A percentile compares a stretch with the other conserved stretches of the same genome.
Conservation (phyloP, 208 protist species). For the Balamuthia mandrillaris region DNA sequence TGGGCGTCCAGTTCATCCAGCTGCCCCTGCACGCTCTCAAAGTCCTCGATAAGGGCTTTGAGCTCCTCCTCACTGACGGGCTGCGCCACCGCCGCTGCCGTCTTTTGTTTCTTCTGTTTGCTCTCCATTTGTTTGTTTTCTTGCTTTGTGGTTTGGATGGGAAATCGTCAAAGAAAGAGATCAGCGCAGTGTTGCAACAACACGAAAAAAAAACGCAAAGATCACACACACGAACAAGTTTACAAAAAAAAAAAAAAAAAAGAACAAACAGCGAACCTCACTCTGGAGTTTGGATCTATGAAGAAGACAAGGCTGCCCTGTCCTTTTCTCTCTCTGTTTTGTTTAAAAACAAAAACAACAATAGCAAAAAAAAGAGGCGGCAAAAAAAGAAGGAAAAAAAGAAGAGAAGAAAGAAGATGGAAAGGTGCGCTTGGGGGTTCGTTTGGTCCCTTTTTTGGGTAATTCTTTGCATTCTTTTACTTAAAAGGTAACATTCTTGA, state of each 20-base stretch:
- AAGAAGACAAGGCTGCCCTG: background rate
- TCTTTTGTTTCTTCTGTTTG: too few relatives aligned
- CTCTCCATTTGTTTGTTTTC: too few relatives aligned
- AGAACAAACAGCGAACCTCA: background rate
- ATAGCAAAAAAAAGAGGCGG: too few relatives aligned
- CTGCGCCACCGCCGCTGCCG: too few relatives aligned
- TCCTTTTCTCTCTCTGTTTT: background rate
- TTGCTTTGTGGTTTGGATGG: too few relatives aligned
- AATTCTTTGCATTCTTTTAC: background rate
- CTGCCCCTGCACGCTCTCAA: too few relatives aligned
- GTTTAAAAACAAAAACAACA: background rate
- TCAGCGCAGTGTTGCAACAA: too few relatives aligned
- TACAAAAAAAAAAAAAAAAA: background rate
- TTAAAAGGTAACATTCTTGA: too few relatives aligned
- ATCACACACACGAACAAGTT: background rate
- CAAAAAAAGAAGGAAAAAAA: background rate
- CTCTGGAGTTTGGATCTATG: background rate
- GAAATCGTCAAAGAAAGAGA: too few relatives aligned
- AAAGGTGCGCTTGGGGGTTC: background rate
- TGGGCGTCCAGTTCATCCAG: too few relatives aligned
- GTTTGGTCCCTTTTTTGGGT: background rate
- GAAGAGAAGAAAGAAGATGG: background rate
- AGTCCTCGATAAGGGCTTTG: too few relatives aligned
- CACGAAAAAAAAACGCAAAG: background rate
- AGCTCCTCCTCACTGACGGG: too few relatives aligned